phyloP scores from a whole-genome alignment of 306 rosid genomes.

The Phaseolus lunatus region DNA sequence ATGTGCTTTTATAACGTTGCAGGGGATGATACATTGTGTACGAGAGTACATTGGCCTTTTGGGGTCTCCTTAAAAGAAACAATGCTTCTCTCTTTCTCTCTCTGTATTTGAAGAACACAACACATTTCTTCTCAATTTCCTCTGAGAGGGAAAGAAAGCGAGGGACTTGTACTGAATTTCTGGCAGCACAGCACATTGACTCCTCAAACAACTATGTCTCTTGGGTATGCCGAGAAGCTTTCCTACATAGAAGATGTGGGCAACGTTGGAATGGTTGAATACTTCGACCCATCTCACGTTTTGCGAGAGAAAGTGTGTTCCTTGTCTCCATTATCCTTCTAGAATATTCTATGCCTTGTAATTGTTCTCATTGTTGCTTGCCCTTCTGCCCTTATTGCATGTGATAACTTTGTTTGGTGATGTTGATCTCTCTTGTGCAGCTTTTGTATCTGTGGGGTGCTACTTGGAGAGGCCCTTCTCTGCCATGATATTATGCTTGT shows the following conservation, averaged over 20 bases:
- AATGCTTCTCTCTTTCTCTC: slow-evolving; percentile 11
- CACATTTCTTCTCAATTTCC: slow-evolving; percentile 42
- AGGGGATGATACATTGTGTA: neutral
- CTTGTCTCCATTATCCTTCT: slow-evolving; percentile 40
- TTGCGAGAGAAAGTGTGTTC: slow-evolving; percentile 75
- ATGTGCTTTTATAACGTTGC: neutral
- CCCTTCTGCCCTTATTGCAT: slow-evolving; percentile 25
- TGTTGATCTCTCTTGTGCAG: slow-evolving; percentile 48
- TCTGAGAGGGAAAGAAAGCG: slow-evolving; percentile 32
- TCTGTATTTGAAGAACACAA: slow-evolving; percentile 26
- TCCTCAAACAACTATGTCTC: slow-evolving; percentile 71
- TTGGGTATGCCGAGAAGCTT: slow-evolving; percentile 98
- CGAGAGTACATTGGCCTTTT: slow-evolving; percentile 34
- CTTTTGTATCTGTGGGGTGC: slow-evolving; percentile 35
- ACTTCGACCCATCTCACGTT: slow-evolving; percentile 77
- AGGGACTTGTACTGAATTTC: slow-evolving; percentile 41
- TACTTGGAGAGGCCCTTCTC: slow-evolving; percentile 33
- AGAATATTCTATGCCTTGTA: neutral
- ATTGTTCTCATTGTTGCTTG: slow-evolving; percentile 40
- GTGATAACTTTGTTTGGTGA: slow-evolving; percentile 35
- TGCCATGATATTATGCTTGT: slow-evolving; percentile 25
- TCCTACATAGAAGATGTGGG: slow-evolving; percentile 97
- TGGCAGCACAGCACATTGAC: neutral
- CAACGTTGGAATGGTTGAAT: slow-evolving; percentile 89
- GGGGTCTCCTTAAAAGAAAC: slow-evolving; percentile 56